A percentile compares a stretch with the other conserved stretches of the same genome.
These are phyloP conservation scores for Coleophoma eucalyptorum DNA, from an alignment of 2,329 filamentous ascomycete genomes.

Conservation along the genomic window DNA sequence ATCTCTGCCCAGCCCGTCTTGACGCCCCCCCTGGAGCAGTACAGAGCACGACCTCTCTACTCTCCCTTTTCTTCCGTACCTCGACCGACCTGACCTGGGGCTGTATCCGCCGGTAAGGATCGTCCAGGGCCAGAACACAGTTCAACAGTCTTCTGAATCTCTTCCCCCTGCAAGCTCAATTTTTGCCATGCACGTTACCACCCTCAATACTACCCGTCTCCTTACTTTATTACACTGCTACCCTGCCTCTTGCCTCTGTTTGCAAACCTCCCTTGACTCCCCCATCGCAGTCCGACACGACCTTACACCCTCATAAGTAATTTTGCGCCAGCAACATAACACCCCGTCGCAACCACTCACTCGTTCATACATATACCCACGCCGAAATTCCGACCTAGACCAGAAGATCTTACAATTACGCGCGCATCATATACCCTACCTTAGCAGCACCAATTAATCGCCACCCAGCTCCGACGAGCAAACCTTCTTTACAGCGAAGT, in stretches of 20 bases:
- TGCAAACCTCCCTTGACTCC: neutral
- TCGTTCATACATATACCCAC: neutral
- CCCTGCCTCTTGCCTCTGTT: neutral
- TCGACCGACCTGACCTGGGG: neutral
- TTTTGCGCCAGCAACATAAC: neutral
- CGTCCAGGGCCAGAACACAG: neutral
- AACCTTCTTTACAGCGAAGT: too few species aligned
- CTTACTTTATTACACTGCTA: neutral
- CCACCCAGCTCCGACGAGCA: too few species aligned
- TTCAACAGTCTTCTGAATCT: neutral
- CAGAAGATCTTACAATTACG: neutral
- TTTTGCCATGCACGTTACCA: too few species aligned
- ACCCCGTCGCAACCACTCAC: neutral
- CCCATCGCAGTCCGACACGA: neutral
- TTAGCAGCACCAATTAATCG: too few species aligned
- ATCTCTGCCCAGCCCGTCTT: too few species aligned
- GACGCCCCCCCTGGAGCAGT: neutral
- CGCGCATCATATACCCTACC: too few species aligned
- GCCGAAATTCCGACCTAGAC: neutral
- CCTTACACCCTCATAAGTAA: neutral
- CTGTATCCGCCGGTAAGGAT: neutral
- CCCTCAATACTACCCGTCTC: neutral
- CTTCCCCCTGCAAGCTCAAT: neutral
- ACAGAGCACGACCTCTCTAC: neutral
- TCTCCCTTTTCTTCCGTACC: neutral